These are phyloP conservation scores for Brettanomyces bruxellensis DNA, from an alignment of 805 yeast species.

Conservation along the genomic window DNA sequence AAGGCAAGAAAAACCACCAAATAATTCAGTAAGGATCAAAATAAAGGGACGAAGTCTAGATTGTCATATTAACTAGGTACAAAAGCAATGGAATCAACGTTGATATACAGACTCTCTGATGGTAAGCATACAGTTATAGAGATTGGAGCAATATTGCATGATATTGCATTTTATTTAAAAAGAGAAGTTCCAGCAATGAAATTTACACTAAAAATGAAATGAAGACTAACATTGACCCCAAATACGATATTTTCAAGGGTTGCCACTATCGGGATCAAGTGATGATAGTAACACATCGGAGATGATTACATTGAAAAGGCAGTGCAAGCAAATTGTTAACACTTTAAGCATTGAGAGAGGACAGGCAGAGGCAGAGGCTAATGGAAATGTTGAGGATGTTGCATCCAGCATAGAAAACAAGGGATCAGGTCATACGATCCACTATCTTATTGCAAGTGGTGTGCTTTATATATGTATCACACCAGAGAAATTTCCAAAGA, in stretches of 20 bases:
- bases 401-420: conserved; percentile 57
- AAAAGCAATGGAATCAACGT: conserved; percentile 18
- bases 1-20: no score
- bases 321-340: conserved; percentile 66
- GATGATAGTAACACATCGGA: conserved; percentile 63
- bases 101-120: conserved; percentile 17
- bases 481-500: conserved; percentile 74
- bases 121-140: conserved; percentile 9
- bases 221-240: not conserved
- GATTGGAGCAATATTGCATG: no score
- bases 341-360: conserved; percentile 32
- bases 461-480: conserved; percentile 74
- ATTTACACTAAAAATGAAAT: not conserved
- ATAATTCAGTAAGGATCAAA: no score
- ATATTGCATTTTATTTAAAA: no score
- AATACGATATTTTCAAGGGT: conserved; percentile 33
- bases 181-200: not conserved
- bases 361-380: not conserved
- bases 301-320: conserved; percentile 71
- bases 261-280: conserved; percentile 86
- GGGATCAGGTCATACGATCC: conserved; percentile 61
- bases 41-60: no score
- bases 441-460: conserved; percentile 57
- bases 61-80: no score
- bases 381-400: conserved; percentile 42